phyloP scores from a whole-genome alignment of 805 yeast species.

The Candida hungchunana region DNA sequence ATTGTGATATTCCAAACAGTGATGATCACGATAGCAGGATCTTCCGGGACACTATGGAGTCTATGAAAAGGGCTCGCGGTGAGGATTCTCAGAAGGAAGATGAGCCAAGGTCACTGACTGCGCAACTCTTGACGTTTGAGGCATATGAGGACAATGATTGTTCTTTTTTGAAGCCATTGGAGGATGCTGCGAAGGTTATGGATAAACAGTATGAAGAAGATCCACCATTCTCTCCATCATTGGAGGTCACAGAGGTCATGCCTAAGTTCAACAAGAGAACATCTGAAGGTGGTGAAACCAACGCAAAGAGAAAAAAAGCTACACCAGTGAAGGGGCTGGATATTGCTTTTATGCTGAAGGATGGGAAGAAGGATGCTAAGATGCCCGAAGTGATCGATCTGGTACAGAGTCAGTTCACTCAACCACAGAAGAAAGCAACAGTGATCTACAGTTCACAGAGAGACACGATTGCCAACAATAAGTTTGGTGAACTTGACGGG shows the following conservation, averaged over 20 bases:
- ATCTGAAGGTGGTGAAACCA: not conserved
- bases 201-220: slow-evolving; percentile 20
- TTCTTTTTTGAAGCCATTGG: slow-evolving; percentile 1
- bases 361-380: slow-evolving; percentile 8
- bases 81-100: not conserved
- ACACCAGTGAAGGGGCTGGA: slow-evolving; percentile 9
- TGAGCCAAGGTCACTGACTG: not conserved
- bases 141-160: slow-evolving; percentile 15
- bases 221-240: slow-evolving; percentile 9
- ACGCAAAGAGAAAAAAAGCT: slow-evolving; percentile 1
- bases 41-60: slow-evolving; percentile 5
- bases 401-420: slow-evolving; percentile 7
- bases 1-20: slow-evolving; percentile 9
- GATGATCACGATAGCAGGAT: slow-evolving; percentile 10
- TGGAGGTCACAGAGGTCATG: not conserved
- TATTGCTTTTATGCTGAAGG: slow-evolving; percentile 19
- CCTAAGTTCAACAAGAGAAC: not conserved
- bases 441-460: slow-evolving; percentile 11
- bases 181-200: slow-evolving; percentile 14
- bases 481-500: slow-evolving; percentile 17
- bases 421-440: not conserved
- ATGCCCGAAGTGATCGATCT: slow-evolving; percentile 20
- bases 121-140: slow-evolving; percentile 10
- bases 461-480: slow-evolving; percentile 10
- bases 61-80: not conserved